phyloP scores from a whole-genome alignment of 2,329 filamentous ascomycete species.

The Cercospora canescens region DNA sequence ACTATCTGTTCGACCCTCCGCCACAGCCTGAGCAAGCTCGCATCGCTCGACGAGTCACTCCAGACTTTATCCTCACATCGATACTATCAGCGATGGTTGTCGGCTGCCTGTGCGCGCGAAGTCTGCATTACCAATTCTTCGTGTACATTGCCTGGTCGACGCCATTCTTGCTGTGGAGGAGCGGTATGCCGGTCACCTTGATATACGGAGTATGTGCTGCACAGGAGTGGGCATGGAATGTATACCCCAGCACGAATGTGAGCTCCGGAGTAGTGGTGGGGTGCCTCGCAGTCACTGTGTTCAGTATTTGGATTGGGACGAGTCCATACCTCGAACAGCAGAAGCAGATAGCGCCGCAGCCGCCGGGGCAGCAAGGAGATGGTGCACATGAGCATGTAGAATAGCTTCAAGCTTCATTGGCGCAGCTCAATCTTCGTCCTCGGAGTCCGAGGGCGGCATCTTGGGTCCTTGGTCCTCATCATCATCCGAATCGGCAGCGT shows the following conservation, averaged over 20 bases:
- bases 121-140: slow-evolving; percentile 94
- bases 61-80: slow-evolving; percentile 72
- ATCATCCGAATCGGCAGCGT: slow-evolving; percentile 68
- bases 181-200: slow-evolving; percentile 65
- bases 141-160: slow-evolving; percentile 87
- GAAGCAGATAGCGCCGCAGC: slow-evolving; percentile 3
- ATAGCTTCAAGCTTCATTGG: slow-evolving; percentile 5
- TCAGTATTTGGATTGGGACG: slow-evolving; percentile 54
- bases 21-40: slow-evolving; percentile 56
- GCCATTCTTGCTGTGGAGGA: slow-evolving; percentile 82
- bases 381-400: slow-evolving; percentile 17
- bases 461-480: slow-evolving; percentile 55
- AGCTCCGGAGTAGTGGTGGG: slow-evolving; percentile 70
- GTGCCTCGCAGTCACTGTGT: slow-evolving; percentile 67
- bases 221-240: slow-evolving; percentile 94
- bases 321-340: slow-evolving; percentile 14
- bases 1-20: slow-evolving; percentile 46
- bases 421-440: slow-evolving; percentile 21
- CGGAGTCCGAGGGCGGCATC: slow-evolving; percentile 37
- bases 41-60: slow-evolving; percentile 62
- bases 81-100: slow-evolving; percentile 75
- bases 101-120: slow-evolving; percentile 82
- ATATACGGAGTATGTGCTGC: slow-evolving; percentile 70
- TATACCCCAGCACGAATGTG: slow-evolving; percentile 74
- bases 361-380: not conserved